These are phyloP conservation scores for Castanea mollissima DNA, from an alignment of 306 rosid species.

Conservation along the genomic window DNA sequence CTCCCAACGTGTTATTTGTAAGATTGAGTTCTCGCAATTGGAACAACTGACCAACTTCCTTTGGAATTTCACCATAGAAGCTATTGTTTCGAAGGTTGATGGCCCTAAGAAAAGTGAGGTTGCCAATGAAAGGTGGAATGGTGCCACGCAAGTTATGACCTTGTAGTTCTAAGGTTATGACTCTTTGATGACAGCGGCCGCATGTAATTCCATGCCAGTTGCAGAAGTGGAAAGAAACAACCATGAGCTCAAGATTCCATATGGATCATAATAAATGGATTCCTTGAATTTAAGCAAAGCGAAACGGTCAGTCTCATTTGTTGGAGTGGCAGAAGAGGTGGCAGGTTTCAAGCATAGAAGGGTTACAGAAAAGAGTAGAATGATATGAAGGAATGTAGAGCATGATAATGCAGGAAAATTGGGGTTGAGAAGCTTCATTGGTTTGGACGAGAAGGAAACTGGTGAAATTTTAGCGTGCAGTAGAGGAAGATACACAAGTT, in stretches of 20 bases:
- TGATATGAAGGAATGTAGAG: neutral
- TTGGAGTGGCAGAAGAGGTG: neutral
- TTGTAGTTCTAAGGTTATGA: conserved; percentile 10
- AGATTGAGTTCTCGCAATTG: no score
- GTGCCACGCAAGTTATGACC: no score
- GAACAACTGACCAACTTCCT: no score
- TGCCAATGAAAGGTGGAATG: no score
- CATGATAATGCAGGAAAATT: neutral
- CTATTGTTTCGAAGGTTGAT: no score
- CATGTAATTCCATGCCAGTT: conserved; percentile 47
- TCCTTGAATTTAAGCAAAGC: conserved; percentile 38
- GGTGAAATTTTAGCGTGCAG: neutral
- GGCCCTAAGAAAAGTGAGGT: no score
- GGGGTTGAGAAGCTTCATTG: conserved; percentile 5
- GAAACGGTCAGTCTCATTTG: conserved; percentile 16
- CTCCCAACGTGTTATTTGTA: no score
- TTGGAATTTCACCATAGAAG: no score
- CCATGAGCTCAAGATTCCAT: conserved; percentile 27
- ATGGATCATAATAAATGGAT: conserved; percentile 20
- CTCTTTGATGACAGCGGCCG: conserved; percentile 26
- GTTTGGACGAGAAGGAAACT: neutral
- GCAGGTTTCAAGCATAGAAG: neutral
- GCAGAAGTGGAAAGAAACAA: conserved; percentile 32
- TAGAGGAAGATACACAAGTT: no score
- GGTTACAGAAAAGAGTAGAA: neutral